Evolutionary conservation across 1,284 basidiomycete genomes (phyloP).

Genomic region (Rhodotorula sp.): DNA sequence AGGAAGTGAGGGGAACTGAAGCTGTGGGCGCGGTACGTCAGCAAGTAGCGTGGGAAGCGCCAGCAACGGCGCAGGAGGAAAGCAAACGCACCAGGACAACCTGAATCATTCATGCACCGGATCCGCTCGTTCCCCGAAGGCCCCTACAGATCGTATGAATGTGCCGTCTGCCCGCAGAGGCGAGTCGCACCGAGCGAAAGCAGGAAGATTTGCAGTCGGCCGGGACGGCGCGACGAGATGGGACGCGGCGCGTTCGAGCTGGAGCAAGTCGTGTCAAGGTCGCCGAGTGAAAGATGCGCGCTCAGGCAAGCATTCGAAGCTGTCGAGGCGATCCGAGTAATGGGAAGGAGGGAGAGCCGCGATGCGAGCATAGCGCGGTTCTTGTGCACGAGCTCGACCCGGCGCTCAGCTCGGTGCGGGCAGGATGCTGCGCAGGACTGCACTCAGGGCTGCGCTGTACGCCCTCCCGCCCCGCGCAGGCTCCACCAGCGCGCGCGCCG

Average conservation of each 20-base stretch:
- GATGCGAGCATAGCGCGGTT: not conserved
- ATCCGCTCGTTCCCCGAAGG: too few relatives aligned
- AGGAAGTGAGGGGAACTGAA: not conserved
- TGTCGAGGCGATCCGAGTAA: too few relatives aligned
- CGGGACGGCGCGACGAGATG: not conserved
- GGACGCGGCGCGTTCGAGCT: not conserved
- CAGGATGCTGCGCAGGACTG: slow-evolving; percentile 13
- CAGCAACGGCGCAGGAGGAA: not conserved
- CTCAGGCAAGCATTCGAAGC: not conserved
- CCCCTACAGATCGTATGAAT: too few relatives aligned
- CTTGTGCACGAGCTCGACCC: not conserved
- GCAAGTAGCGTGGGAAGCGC: too few relatives aligned
- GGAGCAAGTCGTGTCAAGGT: too few relatives aligned
- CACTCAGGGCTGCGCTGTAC: slow-evolving; percentile 16
- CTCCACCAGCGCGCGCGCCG: slow-evolving; percentile 3
- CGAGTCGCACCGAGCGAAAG: too few relatives aligned
- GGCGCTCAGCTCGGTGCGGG: not conserved
- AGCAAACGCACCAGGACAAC: not conserved
- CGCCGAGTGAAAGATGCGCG: not conserved
- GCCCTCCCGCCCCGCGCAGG: slow-evolving; percentile 21
- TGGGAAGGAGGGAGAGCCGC: not conserved
- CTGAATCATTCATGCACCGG: too few relatives aligned
- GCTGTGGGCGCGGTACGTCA: too few relatives aligned
- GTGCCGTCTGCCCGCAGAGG: too few relatives aligned
- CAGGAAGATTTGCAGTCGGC: not conserved